A percentile compares a stretch with the other conserved stretches of the same genome.
These are phyloP conservation scores for Collybia nuda DNA, from an alignment of 768 basidiomycete species.

Conservation along the genomic window DNA sequence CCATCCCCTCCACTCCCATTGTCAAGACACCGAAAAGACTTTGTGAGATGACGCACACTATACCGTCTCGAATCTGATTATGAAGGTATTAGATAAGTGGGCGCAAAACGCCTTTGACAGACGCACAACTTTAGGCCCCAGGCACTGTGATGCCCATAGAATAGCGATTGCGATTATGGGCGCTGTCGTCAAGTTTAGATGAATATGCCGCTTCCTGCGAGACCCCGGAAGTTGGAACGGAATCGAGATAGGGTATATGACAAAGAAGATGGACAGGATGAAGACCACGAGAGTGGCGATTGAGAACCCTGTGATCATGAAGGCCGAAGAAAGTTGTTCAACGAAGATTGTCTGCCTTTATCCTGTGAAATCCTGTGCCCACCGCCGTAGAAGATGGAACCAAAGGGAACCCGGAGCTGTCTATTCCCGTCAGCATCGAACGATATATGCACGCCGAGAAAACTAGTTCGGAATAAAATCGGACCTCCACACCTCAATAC, in stretches of 20 bases:
- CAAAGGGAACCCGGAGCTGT: background rate
- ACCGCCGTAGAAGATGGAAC: background rate
- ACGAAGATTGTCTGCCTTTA: no score
- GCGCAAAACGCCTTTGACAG: no score
- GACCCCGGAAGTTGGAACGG: constrained; percentile 31
- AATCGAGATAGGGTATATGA: constrained; percentile 46
- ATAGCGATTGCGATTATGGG: constrained; percentile 52
- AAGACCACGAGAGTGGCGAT: constrained; percentile 54
- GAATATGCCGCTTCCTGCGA: constrained; percentile 27
- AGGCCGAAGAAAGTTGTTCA: background rate
- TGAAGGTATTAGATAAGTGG: background rate
- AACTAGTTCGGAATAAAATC: no score
- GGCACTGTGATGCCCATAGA: constrained; percentile 56
- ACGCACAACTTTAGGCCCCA: constrained; percentile 33
- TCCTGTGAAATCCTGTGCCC: background rate
- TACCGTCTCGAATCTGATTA: constrained; percentile 63
- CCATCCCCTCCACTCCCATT: no score
- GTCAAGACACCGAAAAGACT: background rate
- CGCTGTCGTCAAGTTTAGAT: constrained; percentile 51
- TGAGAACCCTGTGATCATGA: constrained; percentile 44
- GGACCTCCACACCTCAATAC: no score
- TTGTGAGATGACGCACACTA: constrained; percentile 48
- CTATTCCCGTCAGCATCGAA: no score
- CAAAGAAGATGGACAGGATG: constrained; percentile 51
- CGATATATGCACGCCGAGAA: no score